A percentile compares a stretch with the other conserved stretches of the same genome.
phyloP scores from a whole-genome alignment of 139 green algal species.

The Chlamydomonas schloesseri region DNA sequence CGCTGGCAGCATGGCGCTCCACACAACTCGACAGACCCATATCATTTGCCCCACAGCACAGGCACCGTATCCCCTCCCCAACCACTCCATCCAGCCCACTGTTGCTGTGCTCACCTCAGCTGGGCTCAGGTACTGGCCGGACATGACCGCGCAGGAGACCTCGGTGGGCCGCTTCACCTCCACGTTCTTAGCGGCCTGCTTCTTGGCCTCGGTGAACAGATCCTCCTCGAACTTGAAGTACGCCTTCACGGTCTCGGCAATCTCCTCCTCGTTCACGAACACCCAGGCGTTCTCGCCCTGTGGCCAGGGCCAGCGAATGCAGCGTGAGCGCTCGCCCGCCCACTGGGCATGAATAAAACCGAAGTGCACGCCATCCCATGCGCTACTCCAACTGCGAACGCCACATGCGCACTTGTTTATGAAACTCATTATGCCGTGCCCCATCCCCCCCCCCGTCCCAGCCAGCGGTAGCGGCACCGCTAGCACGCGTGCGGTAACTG shows the following conservation, averaged over 20 bases:
- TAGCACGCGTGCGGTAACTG: too few relatives aligned
- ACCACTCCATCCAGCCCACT: slow-evolving; percentile 1
- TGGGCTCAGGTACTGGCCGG: slow-evolving; percentile 63
- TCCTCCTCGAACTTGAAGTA: slow-evolving; percentile 84
- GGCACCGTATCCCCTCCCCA: too few relatives aligned
- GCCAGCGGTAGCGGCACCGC: too few relatives aligned
- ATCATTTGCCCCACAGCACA: too few relatives aligned
- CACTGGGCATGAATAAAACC: too few relatives aligned
- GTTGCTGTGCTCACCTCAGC: slow-evolving; percentile 52
- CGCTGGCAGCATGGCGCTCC: too few relatives aligned
- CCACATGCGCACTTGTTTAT: too few relatives aligned
- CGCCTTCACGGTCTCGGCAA: slow-evolving; percentile 78
- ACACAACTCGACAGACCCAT: too few relatives aligned
- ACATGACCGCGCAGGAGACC: slow-evolving; percentile 61
- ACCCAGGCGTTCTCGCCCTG: slow-evolving; percentile 92
- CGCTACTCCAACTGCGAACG: too few relatives aligned
- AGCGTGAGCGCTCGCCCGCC: neutral
- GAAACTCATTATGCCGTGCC: too few relatives aligned
- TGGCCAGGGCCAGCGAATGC: neutral
- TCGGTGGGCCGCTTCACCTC: slow-evolving; percentile 57
- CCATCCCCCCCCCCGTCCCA: too few relatives aligned
- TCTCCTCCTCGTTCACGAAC: slow-evolving; percentile 87
- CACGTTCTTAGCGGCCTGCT: slow-evolving; percentile 63
- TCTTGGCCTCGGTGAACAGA: slow-evolving; percentile 68
- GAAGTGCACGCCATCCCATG: too few relatives aligned